Evolutionary conservation across 2,329 filamentous ascomycete species (phyloP), one percentile per base, ranked within the genome.

Genomic region (Trichophyton rubrum): DNA sequence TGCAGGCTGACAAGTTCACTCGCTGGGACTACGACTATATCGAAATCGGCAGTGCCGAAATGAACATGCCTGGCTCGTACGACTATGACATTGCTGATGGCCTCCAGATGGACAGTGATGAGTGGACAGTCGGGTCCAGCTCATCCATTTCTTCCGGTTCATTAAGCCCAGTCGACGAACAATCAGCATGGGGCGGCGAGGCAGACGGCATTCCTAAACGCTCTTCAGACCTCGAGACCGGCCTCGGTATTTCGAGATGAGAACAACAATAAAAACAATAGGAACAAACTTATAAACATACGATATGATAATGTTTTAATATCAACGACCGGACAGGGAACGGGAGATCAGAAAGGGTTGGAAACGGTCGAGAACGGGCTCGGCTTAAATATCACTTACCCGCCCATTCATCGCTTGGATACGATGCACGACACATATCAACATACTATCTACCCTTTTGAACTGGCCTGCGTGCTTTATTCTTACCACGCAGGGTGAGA

Each of bases 11-110:
- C 74, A 96, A 96, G 81, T 81, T 82, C 66, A 89, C 88, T 74
- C 85, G 92, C 63, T 97, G 91, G 90, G 89, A 96, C 67, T 96
- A 97, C 74, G 91, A 96, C 68, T 96, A 90, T 67, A 85, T 95
- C 63, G 91, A 96, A 77, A 76, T 86, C 62, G 92, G 92, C 67
- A 87, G 95, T 62, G 73, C 74, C 17, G 33, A 40, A 3, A 33
- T 53, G 49, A 53, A 11, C 3, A 38, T 57, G 30, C 71, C 76
- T 62, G 74, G 78, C 56, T 72, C 76, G 56, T 80, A 80, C 66
- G 78, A 79, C 41, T 82, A 83, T 64, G 80, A 77, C 62, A 73
- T 85, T 64, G 78, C 81, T 58, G 81, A 80, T 33, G 76, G 77
- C 38, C 75, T 78, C 64, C 76, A 81, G 53, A 80, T 82, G 58